These are phyloP conservation scores for Clarireedia homoeocarpa DNA, from an alignment of 2,329 filamentous ascomycete genomes.

Conservation along the genomic window DNA sequence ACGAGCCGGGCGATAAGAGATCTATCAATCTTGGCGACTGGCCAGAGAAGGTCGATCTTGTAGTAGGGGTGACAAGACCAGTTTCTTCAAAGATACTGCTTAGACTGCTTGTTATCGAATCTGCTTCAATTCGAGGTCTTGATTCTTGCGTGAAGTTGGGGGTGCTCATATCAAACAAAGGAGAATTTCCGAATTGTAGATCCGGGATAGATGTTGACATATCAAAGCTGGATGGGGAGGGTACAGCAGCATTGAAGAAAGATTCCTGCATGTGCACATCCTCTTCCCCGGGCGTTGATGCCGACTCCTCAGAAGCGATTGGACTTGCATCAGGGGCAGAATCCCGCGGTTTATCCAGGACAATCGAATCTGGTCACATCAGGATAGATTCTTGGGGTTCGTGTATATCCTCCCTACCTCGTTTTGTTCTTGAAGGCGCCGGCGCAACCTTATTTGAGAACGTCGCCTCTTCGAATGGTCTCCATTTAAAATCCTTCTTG, in stretches of 20 bases:
- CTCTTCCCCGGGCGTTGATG: slow-evolving; percentile 18
- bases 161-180: slow-evolving; percentile 28
- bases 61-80: slow-evolving; percentile 24
- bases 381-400: slow-evolving; percentile 5
- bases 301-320: slow-evolving; percentile 18
- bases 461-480: slow-evolving; percentile 57
- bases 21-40: slow-evolving; percentile 41
- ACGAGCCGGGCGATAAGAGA: slow-evolving; percentile 40
- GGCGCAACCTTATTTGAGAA: slow-evolving; percentile 36
- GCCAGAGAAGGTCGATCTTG: slow-evolving; percentile 31
- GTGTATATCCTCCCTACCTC: slow-evolving; percentile 14
- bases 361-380: slow-evolving; percentile 20
- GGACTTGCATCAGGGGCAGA: slow-evolving; percentile 14
- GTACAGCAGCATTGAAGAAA: slow-evolving; percentile 24
- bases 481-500: slow-evolving; percentile 71
- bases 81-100: slow-evolving; percentile 32
- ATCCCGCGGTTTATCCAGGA: slow-evolving; percentile 18
- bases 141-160: slow-evolving; percentile 24
- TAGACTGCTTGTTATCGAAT: slow-evolving; percentile 30
- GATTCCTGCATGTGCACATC: slow-evolving; percentile 26
- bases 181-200: slow-evolving; percentile 21
- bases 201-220: slow-evolving; percentile 14
- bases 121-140: slow-evolving; percentile 28
- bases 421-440: slow-evolving; percentile 17
- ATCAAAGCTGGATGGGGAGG: slow-evolving; percentile 16